A percentile compares a stretch with the other conserved stretches of the same genome.
Conservation (phyloP, 2,329 filamentous ascomycete genomes). For the Verticillium nonalfalfae region DNA sequence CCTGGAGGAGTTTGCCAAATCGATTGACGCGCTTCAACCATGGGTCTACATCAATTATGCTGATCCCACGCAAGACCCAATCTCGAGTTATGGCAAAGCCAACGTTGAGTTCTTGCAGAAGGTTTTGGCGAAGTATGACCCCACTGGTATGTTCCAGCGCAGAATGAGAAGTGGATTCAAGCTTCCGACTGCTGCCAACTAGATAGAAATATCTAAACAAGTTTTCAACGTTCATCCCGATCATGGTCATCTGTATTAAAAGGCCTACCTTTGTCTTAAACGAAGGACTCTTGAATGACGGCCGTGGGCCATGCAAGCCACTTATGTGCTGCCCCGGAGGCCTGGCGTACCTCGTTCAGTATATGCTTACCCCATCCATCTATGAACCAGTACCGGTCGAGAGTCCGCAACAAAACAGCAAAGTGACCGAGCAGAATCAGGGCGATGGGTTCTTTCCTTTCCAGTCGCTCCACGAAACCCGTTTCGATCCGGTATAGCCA, state of each 20-base stretch:
- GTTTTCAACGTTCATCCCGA: too few species aligned
- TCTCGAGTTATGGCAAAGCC: slow-evolving; percentile 25
- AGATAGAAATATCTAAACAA: background rate
- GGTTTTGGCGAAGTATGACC: slow-evolving; percentile 24
- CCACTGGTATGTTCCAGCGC: slow-evolving; percentile 22
- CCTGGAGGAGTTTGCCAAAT: slow-evolving; percentile 5
- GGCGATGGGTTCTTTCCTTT: slow-evolving; percentile 7
- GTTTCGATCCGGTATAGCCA: slow-evolving; percentile 12
- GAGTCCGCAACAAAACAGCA: slow-evolving; percentile 8
- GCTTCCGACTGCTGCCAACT: background rate
- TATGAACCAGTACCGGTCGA: slow-evolving; percentile 14
- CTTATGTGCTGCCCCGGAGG: slow-evolving; percentile 4
- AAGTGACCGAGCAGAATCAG: slow-evolving; percentile 13
- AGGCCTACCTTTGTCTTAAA: background rate
- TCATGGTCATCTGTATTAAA: too few species aligned
- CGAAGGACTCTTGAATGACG: slow-evolving; percentile 12
- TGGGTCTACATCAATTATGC: slow-evolving; percentile 43
- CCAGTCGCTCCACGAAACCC: slow-evolving; percentile 6
- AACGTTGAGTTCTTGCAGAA: slow-evolving; percentile 21
- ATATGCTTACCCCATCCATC: slow-evolving; percentile 13
- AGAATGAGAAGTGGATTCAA: slow-evolving; percentile 13
- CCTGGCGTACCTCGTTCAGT: background rate
- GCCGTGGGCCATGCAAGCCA: slow-evolving; percentile 14
- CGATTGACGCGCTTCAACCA: slow-evolving; percentile 13
- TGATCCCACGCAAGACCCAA: slow-evolving; percentile 24